Percentiles rank a stretch among this genome's conserved stretches.
Evolutionary conservation across 179 eudicot species (phyloP).

Genomic region (Spergularia azorica): DNA sequence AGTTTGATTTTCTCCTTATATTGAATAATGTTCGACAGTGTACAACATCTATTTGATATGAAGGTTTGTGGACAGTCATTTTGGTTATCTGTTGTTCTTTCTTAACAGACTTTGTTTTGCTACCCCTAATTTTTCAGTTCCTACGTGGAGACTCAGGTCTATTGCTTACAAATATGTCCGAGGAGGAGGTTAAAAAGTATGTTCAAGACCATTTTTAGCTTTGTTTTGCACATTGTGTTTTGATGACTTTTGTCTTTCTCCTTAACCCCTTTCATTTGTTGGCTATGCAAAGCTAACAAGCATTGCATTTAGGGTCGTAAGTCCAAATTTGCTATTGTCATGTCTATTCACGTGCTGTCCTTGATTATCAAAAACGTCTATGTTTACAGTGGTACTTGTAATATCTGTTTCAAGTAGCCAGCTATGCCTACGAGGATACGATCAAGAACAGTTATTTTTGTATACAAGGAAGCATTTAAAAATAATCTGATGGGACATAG

Average conservation of each 20-base stretch:
- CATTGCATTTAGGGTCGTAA: too few species aligned
- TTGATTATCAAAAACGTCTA: too few species aligned
- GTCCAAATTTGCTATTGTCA: too few species aligned
- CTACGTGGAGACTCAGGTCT: slow-evolving; percentile 85
- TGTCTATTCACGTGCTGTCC: too few species aligned
- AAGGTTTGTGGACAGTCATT: neutral
- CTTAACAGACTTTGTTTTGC: neutral
- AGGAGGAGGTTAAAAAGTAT: slow-evolving; percentile 79
- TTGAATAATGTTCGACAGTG: too few species aligned
- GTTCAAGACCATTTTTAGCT: slow-evolving; percentile 1
- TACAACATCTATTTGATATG: too few species aligned
- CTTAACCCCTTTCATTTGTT: neutral
- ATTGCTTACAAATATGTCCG: slow-evolving; percentile 63
- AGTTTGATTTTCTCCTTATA: neutral
- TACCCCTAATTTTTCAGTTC: slow-evolving; percentile 44
- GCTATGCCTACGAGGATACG: too few species aligned
- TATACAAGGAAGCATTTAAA: too few species aligned
- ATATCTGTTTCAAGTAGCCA: too few species aligned
- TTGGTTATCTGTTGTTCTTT: neutral
- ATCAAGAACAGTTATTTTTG: too few species aligned
- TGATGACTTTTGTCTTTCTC: neutral
- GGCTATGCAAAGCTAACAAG: neutral
- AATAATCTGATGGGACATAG: too few species aligned
- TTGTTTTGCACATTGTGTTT: neutral
- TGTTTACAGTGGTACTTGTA: too few species aligned